Conservation (phyloP, 176 grass and related monocot genomes). For the Zizania latifolia region DNA sequence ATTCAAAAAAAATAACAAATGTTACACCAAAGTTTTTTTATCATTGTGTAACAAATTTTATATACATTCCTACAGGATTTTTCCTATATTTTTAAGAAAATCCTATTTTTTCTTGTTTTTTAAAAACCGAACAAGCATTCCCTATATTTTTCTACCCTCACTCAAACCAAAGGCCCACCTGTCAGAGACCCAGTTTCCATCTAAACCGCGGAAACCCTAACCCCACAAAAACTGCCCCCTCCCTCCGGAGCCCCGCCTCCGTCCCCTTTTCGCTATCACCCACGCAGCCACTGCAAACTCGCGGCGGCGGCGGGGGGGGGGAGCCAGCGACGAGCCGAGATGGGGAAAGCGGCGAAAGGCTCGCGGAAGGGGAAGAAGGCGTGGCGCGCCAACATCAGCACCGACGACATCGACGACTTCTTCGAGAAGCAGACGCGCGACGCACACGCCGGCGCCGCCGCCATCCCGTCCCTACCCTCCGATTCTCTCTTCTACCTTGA, state of each 20-base stretch:
- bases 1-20: too few relatives aligned
- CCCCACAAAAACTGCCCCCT: not conserved
- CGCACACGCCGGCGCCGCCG: slow-evolving; percentile 47
- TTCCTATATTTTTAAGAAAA: too few relatives aligned
- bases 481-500: slow-evolving; percentile 76
- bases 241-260: not conserved
- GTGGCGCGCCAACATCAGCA: slow-evolving; percentile 87
- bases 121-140: too few relatives aligned
- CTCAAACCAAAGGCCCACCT: not conserved
- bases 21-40: too few relatives aligned
- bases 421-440: slow-evolving; percentile 76
- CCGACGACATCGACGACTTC: slow-evolving; percentile 78
- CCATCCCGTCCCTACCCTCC: slow-evolving; percentile 49
- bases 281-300: not conserved
- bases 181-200: not conserved
- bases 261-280: not conserved
- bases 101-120: too few relatives aligned
- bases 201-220: slow-evolving; percentile 34
- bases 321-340: slow-evolving; percentile 11
- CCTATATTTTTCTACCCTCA: not conserved
- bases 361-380: slow-evolving; percentile 98
- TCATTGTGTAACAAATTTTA: too few relatives aligned
- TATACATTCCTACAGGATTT: too few relatives aligned
- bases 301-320: slow-evolving; percentile 10
- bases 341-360: slow-evolving; percentile 73